These are phyloP conservation scores for Umbelopsis sp. DNA, from an alignment of 192 early-diverging fungal species.

Conservation along the genomic window DNA sequence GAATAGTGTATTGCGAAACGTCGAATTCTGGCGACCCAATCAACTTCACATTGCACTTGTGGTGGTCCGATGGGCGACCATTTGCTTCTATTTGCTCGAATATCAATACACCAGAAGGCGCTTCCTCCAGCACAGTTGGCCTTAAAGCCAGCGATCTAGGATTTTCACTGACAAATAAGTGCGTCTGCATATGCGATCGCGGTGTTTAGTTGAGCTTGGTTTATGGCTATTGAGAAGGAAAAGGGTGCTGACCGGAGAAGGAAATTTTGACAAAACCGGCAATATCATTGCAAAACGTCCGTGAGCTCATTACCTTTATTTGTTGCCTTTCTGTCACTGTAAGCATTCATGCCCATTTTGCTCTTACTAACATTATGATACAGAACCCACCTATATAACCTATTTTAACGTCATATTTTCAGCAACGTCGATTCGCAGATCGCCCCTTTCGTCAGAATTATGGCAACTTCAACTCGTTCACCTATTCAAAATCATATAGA, in stretches of 20 bases:
- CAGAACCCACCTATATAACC: not conserved
- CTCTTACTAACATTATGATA: not conserved
- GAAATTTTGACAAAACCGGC: not conserved
- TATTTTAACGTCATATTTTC: not conserved
- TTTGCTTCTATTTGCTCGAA: slow-evolving; percentile 28
- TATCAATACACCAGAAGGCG: slow-evolving; percentile 36
- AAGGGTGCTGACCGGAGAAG: slow-evolving; percentile 1
- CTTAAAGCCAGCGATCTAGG: slow-evolving; percentile 67
- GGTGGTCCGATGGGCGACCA: slow-evolving; percentile 3
- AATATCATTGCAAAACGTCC: too few relatives aligned
- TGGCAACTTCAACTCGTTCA: slow-evolving; percentile 12
- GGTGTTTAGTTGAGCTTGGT: not conserved
- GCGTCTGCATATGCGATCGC: slow-evolving; percentile 37
- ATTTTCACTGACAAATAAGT: slow-evolving; percentile 46
- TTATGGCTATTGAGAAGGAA: not conserved
- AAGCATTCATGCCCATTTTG: too few relatives aligned
- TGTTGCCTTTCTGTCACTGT: not conserved
- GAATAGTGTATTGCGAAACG: slow-evolving; percentile 41
- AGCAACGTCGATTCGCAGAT: not conserved
- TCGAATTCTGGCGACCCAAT: slow-evolving; percentile 43
- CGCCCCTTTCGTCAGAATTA: not conserved
- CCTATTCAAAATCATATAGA: slow-evolving; percentile 29
- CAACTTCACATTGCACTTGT: slow-evolving; percentile 41
- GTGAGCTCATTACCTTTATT: not conserved
- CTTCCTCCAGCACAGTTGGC: slow-evolving; percentile 47